These are phyloP conservation scores for Peltaster fructicola DNA, from an alignment of 2,329 filamentous ascomycete genomes.

Conservation along the genomic window DNA sequence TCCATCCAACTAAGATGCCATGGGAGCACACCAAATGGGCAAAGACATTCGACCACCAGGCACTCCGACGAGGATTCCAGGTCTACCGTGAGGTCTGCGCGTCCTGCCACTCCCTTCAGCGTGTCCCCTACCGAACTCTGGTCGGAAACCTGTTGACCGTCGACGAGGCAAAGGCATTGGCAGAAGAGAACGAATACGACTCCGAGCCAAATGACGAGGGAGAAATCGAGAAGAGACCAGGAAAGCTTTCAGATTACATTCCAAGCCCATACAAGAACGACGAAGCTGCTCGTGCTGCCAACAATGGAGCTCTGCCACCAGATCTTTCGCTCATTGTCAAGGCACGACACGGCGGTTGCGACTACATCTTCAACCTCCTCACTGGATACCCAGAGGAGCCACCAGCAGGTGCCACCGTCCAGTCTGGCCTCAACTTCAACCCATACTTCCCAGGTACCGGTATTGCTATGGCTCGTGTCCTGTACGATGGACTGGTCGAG, in stretches of 20 bases:
- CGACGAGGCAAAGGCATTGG: slow-evolving; percentile 92
- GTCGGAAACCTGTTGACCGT: slow-evolving; percentile 88
- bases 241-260: slow-evolving; percentile 97
- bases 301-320: slow-evolving; percentile 92
- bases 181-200: slow-evolving; percentile 97
- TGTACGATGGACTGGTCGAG: slow-evolving; percentile 93
- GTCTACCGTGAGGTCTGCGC: slow-evolving; percentile 98
- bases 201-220: slow-evolving; percentile 95
- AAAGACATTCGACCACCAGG: slow-evolving; percentile 94
- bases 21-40: slow-evolving; percentile 86
- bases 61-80: slow-evolving; percentile 98
- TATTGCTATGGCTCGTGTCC: slow-evolving; percentile 96
- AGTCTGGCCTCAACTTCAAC: slow-evolving; percentile 96
- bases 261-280: slow-evolving; percentile 96
- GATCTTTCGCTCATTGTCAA: slow-evolving; percentile 97
- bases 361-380: slow-evolving; percentile 95
- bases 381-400: slow-evolving; percentile 96
- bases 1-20: slow-evolving; percentile 81
- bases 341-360: slow-evolving; percentile 88
- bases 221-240: slow-evolving; percentile 93
- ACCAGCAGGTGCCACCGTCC: slow-evolving; percentile 72
- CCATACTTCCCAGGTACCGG: slow-evolving; percentile 98
- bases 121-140: slow-evolving; percentile 81
- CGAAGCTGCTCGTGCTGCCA: slow-evolving; percentile 90
- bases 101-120: slow-evolving; percentile 88